These are phyloP conservation scores for Xylaria curta DNA, from an alignment of 495 filamentous ascomycete genomes.

Conservation along the genomic window DNA sequence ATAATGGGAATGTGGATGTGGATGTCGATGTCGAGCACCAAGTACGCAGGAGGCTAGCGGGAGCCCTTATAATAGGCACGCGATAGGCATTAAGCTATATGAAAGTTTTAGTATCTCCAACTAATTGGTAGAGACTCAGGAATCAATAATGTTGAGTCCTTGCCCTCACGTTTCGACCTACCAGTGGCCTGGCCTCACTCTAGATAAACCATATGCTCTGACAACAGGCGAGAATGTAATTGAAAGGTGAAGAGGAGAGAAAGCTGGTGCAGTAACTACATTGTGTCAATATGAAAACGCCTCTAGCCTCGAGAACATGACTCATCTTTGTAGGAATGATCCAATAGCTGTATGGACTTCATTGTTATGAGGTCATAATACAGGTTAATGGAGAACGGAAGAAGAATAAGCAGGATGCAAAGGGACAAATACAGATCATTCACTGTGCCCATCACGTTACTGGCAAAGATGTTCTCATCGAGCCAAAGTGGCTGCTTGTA, in stretches of 20 bases:
- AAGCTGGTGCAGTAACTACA: neutral
- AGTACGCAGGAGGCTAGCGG: too few relatives aligned
- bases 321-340: neutral
- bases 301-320: neutral
- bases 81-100: too few relatives aligned
- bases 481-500: constrained; percentile 11
- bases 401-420: neutral
- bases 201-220: too few relatives aligned
- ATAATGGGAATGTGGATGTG: neutral
- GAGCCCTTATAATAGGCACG: too few relatives aligned
- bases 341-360: neutral
- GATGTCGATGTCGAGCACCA: too few relatives aligned
- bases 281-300: neutral
- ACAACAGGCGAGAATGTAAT: neutral
- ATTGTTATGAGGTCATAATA: neutral
- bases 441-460: neutral
- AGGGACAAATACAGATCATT: neutral
- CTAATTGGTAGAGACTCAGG: too few relatives aligned
- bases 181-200: too few relatives aligned
- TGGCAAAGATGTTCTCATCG: neutral
- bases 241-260: neutral
- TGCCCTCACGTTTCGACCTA: too few relatives aligned
- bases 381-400: neutral
- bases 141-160: too few relatives aligned
- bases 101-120: too few relatives aligned